Evolutionary conservation across 75 land plant species (phyloP), one percentile per base, ranked within the genome.

Genomic region (Sequoia sempervirens): DNA sequence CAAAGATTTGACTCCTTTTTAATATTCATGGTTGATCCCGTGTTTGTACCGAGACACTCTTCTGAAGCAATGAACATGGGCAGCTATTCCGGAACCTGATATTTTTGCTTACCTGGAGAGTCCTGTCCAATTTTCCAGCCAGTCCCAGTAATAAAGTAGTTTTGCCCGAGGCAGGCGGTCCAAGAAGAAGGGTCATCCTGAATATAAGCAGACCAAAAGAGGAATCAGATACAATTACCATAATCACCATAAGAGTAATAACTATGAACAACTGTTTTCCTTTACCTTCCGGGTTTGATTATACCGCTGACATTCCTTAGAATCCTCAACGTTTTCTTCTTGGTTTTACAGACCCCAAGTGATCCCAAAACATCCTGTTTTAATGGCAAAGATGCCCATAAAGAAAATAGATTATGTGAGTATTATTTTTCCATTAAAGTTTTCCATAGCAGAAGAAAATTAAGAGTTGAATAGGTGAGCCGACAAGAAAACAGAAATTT

Each of bases 111-210:
- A 94, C 95, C 86, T 91, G 92, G 7, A 94, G 84, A 43, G 83
- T 78, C 40, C 82, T 41, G 14, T 82, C 87, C 76, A 93, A 89
- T 80, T 91, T 95, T 40, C 95, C 96, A 3, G 96, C 90, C 79
- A 95, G 87, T 40, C 92, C 92, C 79, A 93, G 81, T 74, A 95
- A 83, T 83, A 95, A 85, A 18, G 91, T 93, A 34, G 93, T 93
- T 76, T 95, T 95, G 30, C 96, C 96, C 8, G 96, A 93, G 0
- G 88, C 85, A 41, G 96, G 96, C 0, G 96, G 96, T 0, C 96
- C 96, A 45, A 95, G 83, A 64, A 95, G 93, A 52, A 95, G 82
- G 2, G 94, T 91, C 90, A 95, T 86, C 76, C 96, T 95, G 83
- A 68, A 88, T 58, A 79, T n/a, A 9, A 41, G 1, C 37, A 43